A percentile compares a stretch with the other conserved stretches of the same genome.
These are phyloP conservation scores for Cymbopogon flexuosus DNA, from an alignment of 202 grass and related monocot species.

Conservation along the genomic window DNA sequence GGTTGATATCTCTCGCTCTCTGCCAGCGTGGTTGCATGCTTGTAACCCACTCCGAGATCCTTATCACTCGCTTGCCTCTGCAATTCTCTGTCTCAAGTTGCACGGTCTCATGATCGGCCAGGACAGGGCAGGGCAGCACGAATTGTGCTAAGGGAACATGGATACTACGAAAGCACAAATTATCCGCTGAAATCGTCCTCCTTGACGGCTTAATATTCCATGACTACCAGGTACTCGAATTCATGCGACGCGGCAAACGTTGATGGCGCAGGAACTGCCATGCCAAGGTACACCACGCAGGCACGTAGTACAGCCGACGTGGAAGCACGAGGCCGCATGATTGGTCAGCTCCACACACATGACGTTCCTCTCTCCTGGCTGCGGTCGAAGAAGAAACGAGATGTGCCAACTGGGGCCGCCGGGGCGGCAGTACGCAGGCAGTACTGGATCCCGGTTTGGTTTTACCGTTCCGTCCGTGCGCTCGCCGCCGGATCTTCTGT, in stretches of 20 bases:
- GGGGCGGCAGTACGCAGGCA: no score
- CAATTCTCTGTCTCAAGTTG: not conserved
- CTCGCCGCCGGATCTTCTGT: slow-evolving; percentile 25
- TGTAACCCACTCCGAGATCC: slow-evolving; percentile 23
- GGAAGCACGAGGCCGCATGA: slow-evolving; percentile 24
- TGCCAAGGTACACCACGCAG: no score
- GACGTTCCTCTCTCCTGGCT: not conserved
- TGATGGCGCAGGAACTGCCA: not conserved
- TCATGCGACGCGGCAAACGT: not conserved
- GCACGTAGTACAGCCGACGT: not conserved
- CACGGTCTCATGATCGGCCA: not conserved
- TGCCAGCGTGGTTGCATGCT: not conserved
- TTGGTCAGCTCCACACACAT: not conserved
- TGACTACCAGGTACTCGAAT: not conserved
- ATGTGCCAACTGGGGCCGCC: not conserved
- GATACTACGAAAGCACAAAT: no score
- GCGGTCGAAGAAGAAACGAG: not conserved
- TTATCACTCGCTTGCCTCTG: not conserved
- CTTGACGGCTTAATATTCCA: no score
- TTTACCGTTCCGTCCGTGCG: not conserved
- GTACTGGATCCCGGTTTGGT: not conserved
- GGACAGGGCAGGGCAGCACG: not conserved
- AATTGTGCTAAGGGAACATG: not conserved
- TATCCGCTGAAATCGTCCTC: no score
- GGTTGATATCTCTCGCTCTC: not conserved